Conservation (phyloP, 176 grass and related monocot genomes). For the Urochloa ruziziensis region DNA sequence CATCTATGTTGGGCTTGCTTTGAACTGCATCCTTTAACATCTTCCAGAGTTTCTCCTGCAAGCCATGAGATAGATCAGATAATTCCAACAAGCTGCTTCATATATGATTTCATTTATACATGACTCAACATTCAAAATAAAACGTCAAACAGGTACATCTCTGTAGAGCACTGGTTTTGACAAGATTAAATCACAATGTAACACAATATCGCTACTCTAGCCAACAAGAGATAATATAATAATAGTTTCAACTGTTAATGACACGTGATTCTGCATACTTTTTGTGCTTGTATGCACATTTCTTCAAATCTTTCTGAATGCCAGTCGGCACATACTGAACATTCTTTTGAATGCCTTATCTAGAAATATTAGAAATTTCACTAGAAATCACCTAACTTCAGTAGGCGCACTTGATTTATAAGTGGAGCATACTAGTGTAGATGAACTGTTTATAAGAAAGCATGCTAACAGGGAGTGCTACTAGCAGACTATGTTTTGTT, state of each 20-base stretch:
- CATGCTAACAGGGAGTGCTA: not conserved
- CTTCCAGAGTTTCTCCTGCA: slow-evolving; percentile 97
- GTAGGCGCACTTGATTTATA: not conserved
- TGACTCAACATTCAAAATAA: slow-evolving; percentile 18
- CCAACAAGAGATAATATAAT: not conserved
- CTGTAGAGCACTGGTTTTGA: not conserved
- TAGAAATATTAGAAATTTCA: slow-evolving; percentile 12
- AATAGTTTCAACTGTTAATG: not conserved
- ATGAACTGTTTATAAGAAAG: slow-evolving; percentile 11
- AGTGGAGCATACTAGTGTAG: not conserved
- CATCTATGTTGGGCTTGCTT: slow-evolving; percentile 83
- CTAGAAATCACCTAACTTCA: not conserved
- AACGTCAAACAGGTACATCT: not conserved
- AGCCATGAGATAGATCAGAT: slow-evolving; percentile 23
- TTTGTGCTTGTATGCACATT: not conserved
- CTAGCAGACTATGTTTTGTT: not conserved
- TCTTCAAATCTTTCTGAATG: not conserved
- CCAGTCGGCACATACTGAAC: not conserved
- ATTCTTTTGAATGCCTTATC: not conserved
- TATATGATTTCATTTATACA: slow-evolving; percentile 13
- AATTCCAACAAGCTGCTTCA: not conserved
- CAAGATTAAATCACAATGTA: not conserved
- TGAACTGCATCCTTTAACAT: slow-evolving; percentile 90
- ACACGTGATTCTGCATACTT: not conserved
- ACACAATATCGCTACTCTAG: not conserved